phyloP scores from a whole-genome alignment of 2,329 filamentous ascomycete genomes.

The Fusarium tricinctum region DNA sequence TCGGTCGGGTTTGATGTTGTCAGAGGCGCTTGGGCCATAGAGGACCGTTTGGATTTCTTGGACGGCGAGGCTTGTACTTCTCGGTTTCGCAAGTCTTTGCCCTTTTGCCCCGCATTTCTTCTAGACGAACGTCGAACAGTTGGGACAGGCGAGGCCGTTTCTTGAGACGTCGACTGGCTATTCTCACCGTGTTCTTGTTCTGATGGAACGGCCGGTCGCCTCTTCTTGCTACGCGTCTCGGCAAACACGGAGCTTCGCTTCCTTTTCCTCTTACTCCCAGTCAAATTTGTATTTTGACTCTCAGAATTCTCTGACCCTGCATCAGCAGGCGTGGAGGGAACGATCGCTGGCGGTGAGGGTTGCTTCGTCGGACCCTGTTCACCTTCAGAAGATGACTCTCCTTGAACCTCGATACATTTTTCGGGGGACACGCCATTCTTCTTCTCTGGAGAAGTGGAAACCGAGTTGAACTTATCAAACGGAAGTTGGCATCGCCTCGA shows the following conservation, averaged over 20 bases:
- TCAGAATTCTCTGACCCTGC: slow-evolving; percentile 22
- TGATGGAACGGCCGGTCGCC: slow-evolving; percentile 44
- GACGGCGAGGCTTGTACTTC: slow-evolving; percentile 26
- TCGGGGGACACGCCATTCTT: slow-evolving; percentile 12
- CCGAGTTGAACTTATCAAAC: slow-evolving; percentile 32
- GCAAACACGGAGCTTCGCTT: slow-evolving; percentile 43
- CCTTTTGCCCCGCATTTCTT: slow-evolving; percentile 40
- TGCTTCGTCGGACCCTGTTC: slow-evolving; percentile 27
- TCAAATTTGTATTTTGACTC: slow-evolving; percentile 26
- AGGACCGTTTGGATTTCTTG: slow-evolving; percentile 22
- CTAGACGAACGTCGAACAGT: slow-evolving; percentile 47
- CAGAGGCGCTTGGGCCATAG: slow-evolving; percentile 11
- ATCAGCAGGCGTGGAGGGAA: slow-evolving; percentile 47
- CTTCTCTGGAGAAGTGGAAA: slow-evolving; percentile 36
- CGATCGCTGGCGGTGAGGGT: slow-evolving; percentile 28
- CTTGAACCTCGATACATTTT: slow-evolving; percentile 45
- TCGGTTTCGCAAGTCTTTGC: slow-evolving; percentile 25
- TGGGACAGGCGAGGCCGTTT: slow-evolving; percentile 36
- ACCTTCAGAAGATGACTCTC: slow-evolving; percentile 39
- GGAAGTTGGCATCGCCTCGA: slow-evolving; percentile 54
- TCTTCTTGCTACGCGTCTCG: slow-evolving; percentile 51
- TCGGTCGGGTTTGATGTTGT: slow-evolving; percentile 7
- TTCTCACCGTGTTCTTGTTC: slow-evolving; percentile 34
- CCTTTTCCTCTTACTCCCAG: slow-evolving; percentile 51
- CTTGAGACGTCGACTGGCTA: slow-evolving; percentile 38